Conservation (phyloP, 495 filamentous ascomycete species). For the Hypoxylon trugodes region DNA sequence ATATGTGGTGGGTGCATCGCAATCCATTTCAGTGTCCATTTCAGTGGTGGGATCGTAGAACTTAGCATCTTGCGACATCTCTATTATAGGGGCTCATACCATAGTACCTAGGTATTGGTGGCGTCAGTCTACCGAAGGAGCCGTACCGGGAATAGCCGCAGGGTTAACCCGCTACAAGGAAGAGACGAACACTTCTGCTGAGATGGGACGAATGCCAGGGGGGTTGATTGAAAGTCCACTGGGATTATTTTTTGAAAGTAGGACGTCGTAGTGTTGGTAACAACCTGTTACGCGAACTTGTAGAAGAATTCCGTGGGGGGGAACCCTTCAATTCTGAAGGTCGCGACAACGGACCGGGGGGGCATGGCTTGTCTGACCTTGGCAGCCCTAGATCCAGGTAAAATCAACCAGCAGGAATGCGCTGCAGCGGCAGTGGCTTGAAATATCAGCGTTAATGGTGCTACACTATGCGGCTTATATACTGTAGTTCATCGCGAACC, state of each 20-base stretch:
- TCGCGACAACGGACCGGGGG: conserved; percentile 20
- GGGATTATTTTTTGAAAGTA: conserved; percentile 16
- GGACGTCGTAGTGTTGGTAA: conserved; percentile 17
- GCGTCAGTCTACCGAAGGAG: conserved; percentile 9
- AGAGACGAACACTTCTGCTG: neutral
- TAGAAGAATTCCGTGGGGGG: conserved; percentile 26
- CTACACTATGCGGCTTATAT: conserved; percentile 35
- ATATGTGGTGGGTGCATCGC: neutral
- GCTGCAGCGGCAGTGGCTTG: conserved; percentile 13
- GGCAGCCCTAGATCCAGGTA: conserved; percentile 34
- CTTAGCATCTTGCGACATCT: conserved; percentile 2
- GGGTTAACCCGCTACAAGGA: conserved; percentile 4
- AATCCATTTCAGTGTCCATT: neutral
- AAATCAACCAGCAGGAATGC: conserved; percentile 16
- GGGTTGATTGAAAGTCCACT: conserved; percentile 4
- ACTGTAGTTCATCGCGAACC: conserved; percentile 30
- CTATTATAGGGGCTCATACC: neutral
- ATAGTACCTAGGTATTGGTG: conserved; percentile 1
- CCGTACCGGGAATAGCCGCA: conserved; percentile 1
- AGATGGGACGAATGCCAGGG: conserved; percentile 21
- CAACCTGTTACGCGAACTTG: conserved; percentile 27
- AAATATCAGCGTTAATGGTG: conserved; percentile 26
- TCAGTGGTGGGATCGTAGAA: neutral
- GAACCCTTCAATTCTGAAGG: conserved; percentile 13
- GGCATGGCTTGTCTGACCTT: conserved; percentile 20